These are phyloP conservation scores for Aspergillus sclerotioniger DNA, from an alignment of 495 filamentous ascomycete genomes.

Conservation along the genomic window DNA sequence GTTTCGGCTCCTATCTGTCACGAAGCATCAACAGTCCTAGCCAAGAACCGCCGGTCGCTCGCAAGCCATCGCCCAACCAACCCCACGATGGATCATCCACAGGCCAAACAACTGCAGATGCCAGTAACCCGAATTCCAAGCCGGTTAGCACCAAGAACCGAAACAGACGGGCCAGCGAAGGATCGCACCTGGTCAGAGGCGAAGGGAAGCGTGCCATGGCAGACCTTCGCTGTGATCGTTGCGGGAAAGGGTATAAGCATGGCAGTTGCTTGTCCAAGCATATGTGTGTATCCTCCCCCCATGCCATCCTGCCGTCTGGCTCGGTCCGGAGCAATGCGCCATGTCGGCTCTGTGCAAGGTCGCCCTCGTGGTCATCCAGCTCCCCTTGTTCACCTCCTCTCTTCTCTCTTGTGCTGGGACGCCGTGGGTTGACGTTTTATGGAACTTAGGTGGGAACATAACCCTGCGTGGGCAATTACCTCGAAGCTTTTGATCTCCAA, in stretches of 20 bases:
- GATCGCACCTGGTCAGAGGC: conserved; percentile 69
- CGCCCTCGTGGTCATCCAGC: conserved; percentile 44
- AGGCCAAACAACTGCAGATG: conserved; percentile 16
- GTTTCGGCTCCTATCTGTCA: conserved; percentile 42
- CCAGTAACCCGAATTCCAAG: conserved; percentile 36
- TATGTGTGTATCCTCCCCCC: conserved; percentile 79
- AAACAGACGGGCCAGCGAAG: conserved; percentile 82
- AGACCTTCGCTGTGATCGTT: conserved; percentile 94
- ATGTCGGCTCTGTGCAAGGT: conserved; percentile 48
- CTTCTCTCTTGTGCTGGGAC: conserved; percentile 17
- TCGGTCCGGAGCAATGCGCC: conserved; percentile 40
- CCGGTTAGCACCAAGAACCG: conserved; percentile 62
- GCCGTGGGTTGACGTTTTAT: conserved; percentile 42
- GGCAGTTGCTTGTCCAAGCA: conserved; percentile 99
- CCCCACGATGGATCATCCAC: conserved; percentile 51
- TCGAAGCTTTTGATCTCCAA: conserved; percentile 98
- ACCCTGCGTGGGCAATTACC: conserved; percentile 95
- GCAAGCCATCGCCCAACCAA: conserved; percentile 43
- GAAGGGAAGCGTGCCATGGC: conserved; percentile 73
- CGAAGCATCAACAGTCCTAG: conserved; percentile 54
- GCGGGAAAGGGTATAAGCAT: conserved; percentile 99
- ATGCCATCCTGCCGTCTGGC: conserved; percentile 43
- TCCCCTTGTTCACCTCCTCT: conserved; percentile 14
- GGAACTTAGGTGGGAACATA: conserved; percentile 90
- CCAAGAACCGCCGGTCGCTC: conserved; percentile 49